Evolutionary conservation across 208 protist species (phyloP).

Genomic region (Leishmania mexicana): DNA sequence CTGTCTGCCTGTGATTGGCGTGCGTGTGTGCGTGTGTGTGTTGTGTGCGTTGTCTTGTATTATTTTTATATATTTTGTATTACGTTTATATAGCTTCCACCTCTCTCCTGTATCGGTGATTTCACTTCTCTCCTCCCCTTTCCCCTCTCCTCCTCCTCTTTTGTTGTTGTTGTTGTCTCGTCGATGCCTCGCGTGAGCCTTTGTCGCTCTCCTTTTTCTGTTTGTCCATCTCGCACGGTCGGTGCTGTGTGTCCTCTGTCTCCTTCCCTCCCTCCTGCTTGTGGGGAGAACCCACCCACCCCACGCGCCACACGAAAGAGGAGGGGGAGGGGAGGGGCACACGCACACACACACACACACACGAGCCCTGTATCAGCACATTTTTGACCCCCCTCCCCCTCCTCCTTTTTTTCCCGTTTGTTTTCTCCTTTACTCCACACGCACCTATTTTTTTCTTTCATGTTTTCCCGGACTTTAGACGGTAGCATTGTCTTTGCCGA

Average conservation of each 20-base stretch:
- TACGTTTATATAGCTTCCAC: neutral
- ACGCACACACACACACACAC: neutral
- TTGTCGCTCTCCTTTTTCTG: neutral
- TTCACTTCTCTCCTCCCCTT: neutral
- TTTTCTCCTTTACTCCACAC: neutral
- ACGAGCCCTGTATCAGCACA: neutral
- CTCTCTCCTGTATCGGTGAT: conserved; percentile 7
- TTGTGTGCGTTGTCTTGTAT: neutral
- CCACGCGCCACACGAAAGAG: neutral
- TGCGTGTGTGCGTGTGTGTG: neutral
- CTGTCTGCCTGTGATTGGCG: neutral
- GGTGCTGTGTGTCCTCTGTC: neutral
- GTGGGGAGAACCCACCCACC: too few relatives aligned
- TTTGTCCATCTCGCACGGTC: too few relatives aligned
- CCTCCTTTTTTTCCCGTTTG: neutral
- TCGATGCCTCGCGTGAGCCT: neutral
- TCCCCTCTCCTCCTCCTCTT: neutral
- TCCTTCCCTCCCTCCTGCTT: neutral
- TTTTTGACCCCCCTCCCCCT: neutral
- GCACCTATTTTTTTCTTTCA: neutral
- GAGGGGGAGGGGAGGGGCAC: neutral
- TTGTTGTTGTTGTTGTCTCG: neutral
- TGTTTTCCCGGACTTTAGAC: neutral
- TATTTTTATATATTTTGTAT: neutral
- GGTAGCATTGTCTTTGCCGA: neutral